Evolutionary conservation across 2,329 filamentous ascomycete genomes (phyloP).

Genomic region (Chaetomium sp.): DNA sequence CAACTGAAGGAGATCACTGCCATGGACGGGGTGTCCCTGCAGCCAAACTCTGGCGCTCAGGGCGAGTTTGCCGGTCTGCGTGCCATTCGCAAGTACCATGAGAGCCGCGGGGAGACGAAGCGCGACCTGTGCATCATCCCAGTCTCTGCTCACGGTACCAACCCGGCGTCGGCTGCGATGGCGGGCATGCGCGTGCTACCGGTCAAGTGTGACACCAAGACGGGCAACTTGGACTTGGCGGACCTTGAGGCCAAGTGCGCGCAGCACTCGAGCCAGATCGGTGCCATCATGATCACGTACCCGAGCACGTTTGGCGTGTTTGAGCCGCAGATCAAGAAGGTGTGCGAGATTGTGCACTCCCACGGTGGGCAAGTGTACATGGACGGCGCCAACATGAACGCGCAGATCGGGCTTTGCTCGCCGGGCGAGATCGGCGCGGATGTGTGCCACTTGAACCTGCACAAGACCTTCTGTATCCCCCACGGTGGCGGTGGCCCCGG

Average conservation of each 20-base stretch:
- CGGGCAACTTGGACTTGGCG: conserved; percentile 80
- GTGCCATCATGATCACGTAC: conserved; percentile 95
- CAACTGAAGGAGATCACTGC: conserved; percentile 80
- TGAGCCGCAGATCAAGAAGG: conserved; percentile 80
- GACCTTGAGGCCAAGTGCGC: conserved; percentile 85
- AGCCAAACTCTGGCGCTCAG: conserved; percentile 94
- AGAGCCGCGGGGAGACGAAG: conserved; percentile 59
- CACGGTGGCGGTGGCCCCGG: conserved; percentile 92
- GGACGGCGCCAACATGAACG: conserved; percentile 98
- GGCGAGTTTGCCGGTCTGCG: conserved; percentile 89
- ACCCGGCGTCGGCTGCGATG: conserved; percentile 93
- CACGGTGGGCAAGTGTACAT: conserved; percentile 94
- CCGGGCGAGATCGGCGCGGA: conserved; percentile 94
- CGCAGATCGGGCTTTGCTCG: conserved; percentile 90
- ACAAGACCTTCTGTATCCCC: conserved; percentile 98
- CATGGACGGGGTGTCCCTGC: conserved; percentile 82
- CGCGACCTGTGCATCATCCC: conserved; percentile 92
- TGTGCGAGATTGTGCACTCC: conserved; percentile 77
- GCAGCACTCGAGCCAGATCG: conserved; percentile 78
- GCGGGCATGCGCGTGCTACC: conserved; percentile 90
- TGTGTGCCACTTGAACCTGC: conserved; percentile 92
- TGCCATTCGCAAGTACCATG: conserved; percentile 78
- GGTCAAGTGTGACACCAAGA: conserved; percentile 81
- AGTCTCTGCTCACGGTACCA: conserved; percentile 91
- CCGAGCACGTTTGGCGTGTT: conserved; percentile 94